These are phyloP conservation scores for Saitozyma podzolica DNA, from an alignment of 768 basidiomycete species.

Conservation along the genomic window DNA sequence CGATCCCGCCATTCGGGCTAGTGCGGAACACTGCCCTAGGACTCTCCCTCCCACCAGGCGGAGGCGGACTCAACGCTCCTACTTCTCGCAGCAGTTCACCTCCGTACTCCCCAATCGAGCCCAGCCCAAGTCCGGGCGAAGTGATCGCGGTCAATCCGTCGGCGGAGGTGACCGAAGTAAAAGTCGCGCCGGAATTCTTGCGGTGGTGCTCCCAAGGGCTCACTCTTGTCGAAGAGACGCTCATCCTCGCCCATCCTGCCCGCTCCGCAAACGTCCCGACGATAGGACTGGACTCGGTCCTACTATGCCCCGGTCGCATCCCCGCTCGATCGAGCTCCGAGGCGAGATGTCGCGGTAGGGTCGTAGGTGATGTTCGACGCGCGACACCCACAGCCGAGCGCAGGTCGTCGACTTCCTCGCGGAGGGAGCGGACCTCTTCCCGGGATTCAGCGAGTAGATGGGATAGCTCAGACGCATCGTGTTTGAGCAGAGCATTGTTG, in stretches of 20 bases:
- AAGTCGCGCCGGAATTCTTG: constrained; percentile 36
- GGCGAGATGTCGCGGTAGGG: constrained; percentile 21
- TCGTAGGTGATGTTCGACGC: constrained; percentile 24
- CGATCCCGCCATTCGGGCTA: constrained; percentile 40
- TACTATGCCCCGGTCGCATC: constrained; percentile 17
- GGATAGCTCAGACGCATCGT: constrained; percentile 77
- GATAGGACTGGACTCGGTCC: constrained; percentile 40
- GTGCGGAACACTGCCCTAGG: constrained; percentile 30
- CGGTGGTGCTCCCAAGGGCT: constrained; percentile 42
- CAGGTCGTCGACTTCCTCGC: constrained; percentile 75
- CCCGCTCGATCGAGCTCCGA: constrained; percentile 20
- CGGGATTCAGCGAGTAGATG: constrained; percentile 70
- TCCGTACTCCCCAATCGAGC: constrained; percentile 41
- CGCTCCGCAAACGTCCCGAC: constrained; percentile 18
- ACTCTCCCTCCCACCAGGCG: constrained; percentile 23
- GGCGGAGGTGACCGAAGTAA: constrained; percentile 28
- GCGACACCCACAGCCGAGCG: constrained; percentile 56
- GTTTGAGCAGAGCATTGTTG: constrained; percentile 78
- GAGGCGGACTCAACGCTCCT: constrained; percentile 26
- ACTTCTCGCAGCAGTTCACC: constrained; percentile 16
- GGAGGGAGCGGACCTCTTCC: constrained; percentile 69
- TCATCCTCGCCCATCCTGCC: constrained; percentile 25
- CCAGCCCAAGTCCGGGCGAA: constrained; percentile 43
- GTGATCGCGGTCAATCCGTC: constrained; percentile 18
- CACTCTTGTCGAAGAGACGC: constrained; percentile 17